Base-by-base conservation (phyloP, 2,329 filamentous ascomycete genomes). In the Cercospora canescens region DNA sequence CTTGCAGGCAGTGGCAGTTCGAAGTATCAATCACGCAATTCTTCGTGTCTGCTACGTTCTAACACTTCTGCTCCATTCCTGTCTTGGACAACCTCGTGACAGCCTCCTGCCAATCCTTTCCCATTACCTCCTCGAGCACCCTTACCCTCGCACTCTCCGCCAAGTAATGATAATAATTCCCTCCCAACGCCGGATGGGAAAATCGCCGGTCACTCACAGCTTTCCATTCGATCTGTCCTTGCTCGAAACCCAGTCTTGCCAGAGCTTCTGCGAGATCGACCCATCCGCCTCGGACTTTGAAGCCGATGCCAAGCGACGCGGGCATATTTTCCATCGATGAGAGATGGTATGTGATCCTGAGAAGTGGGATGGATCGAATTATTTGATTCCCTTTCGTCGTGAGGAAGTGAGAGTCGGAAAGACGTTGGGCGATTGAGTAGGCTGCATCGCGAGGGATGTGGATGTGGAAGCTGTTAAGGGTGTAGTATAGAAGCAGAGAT, bases 381-480 rank as follows among this genome's bases (percentile, higher is more conserved):
- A 18, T 37, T 16, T 16, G 30, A 32, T 5, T 16, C 21, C 41
- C 41, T 24, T 18, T 4, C n/a, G 18, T 11, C 34, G 50, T 57
- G 6, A 11, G 3, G 16, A 62, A 24, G 16, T 37, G 24, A 16
- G 58, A 37, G 3, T 54, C 14, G 6, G 3, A 52, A 16, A 66
- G 58, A 14, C n/a, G 11, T 32, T 37, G 39, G 4, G 55, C 45
- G 12, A 67, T 41, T 18, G 24, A 4, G 14, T 35, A 24, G 5
- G 59, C 52, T 58, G 30, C 32, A n/a, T 67, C 60, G 16, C 26
- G 28, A 16, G 67, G 62, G 14, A 65, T 24, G 21, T 28, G 14
- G 5, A 69, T 6, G 78, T 37, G 16, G 57, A 73, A 74, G 11
- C 37, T 18, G 60, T 72, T 74, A 65, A 48, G 64, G 32, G 58